phyloP scores from a whole-genome alignment of 2,329 filamentous ascomycete species.

The Aspergillus thermomutatus region DNA sequence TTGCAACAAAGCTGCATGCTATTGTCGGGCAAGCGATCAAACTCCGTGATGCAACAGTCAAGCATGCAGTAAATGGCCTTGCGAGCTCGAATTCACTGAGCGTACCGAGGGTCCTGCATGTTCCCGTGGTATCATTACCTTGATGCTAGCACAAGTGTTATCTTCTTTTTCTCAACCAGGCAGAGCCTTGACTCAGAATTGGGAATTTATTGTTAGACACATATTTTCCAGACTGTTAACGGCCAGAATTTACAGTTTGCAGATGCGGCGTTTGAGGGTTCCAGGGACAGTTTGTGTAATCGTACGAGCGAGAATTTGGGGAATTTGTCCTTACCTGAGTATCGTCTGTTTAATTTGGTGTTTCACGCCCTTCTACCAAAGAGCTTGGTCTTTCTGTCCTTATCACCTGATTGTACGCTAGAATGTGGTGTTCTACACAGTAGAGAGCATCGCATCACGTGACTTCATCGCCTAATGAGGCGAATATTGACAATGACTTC shows the following conservation, averaged over 20 bases:
- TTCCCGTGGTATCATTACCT: slow-evolving; percentile 18
- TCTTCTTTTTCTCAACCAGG: background rate
- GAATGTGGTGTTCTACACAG: background rate
- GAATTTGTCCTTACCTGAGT: background rate
- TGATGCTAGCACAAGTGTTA: background rate
- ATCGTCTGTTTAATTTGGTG: background rate
- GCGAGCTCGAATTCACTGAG: background rate
- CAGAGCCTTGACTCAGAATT: background rate
- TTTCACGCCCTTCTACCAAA: no score
- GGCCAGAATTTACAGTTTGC: background rate
- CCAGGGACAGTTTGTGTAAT: background rate
- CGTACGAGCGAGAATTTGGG: background rate
- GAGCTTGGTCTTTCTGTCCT: background rate
- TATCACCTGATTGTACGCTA: background rate
- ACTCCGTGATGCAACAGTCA: slow-evolving; percentile 2
- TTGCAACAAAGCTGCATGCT: slow-evolving; percentile 10
- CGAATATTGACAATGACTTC: background rate
- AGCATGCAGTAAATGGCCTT: background rate
- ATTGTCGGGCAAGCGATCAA: slow-evolving; percentile 13
- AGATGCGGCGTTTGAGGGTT: background rate
- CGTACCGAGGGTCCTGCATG: slow-evolving; percentile 11
- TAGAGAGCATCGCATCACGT: background rate
- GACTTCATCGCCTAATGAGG: slow-evolving; percentile 1
- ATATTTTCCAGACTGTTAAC: background rate
- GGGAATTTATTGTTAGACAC: background rate